Base-by-base conservation (phyloP, 2,329 filamentous ascomycete species). In the Calycina marina region DNA sequence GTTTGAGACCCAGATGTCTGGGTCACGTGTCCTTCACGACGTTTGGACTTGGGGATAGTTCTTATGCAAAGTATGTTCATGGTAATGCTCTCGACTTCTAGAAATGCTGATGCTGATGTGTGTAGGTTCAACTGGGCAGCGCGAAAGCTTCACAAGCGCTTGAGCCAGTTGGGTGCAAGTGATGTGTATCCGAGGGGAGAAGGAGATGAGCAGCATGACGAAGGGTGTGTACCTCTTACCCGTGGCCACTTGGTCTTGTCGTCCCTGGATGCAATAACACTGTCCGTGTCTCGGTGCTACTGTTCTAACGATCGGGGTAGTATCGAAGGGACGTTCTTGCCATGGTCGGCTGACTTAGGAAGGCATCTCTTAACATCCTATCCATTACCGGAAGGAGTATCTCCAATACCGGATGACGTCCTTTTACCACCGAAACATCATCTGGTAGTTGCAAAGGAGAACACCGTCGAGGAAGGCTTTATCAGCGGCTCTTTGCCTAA, bases 11-110 rank as follows among this genome's bases (percentile, higher is more conserved):
- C 3, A 71, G 68, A 11, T 86, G 77, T 46, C 61, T 98, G 24
- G 52, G 61, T 22, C 65, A 67, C 18, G 60, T 93, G 40, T 66
- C 62, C 1, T 96, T 93, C 56, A 77, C 82, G 3, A 80, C 77
- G 0, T 93, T 96, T 61, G 90, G 90, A 1, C 66, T 96, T 1
- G 90, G 90, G 1, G 90, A 98, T 56, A 93, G 81, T 49, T 93
- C 86, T 1, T 98, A 98, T 63, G 68, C 79, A 35, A 88, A 92
- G 77, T 90, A 62, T 42, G 68, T 52, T 14, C 20, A 28, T n/a
- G 3, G 5, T 3, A 6, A 11, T 12, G 11, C 13, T 27, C 10
- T 10, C n/a, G 18, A 28, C 24, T 24, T n/a, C 14, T 6, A 5
- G 11, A 0, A 8, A n/a, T 6, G 30, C 3, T 18, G 5, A 17